Conservation (phyloP, 1,284 basidiomycete genomes). For the Malassezia brasiliensis region DNA sequence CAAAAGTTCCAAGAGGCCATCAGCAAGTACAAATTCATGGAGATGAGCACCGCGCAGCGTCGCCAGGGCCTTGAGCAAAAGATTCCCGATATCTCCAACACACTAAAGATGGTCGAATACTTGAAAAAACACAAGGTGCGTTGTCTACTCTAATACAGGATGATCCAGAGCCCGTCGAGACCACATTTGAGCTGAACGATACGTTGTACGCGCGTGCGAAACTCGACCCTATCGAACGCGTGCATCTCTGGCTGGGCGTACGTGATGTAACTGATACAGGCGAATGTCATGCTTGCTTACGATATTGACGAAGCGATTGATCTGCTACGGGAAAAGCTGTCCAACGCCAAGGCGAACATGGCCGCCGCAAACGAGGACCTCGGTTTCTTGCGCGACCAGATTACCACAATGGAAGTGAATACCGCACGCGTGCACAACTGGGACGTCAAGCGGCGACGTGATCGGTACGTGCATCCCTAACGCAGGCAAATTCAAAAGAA, state of each 20-base stretch:
- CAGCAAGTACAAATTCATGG: constrained; percentile 99
- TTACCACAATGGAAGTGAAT: constrained; percentile 97
- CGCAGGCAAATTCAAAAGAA: not conserved
- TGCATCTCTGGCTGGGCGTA: constrained; percentile 93
- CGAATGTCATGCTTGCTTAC: constrained; percentile 87
- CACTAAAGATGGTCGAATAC: constrained; percentile 76
- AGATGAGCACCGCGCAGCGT: constrained; percentile 70
- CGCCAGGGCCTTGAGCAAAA: constrained; percentile 75
- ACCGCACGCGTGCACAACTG: constrained; percentile 92
- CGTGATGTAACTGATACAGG: constrained; percentile 24
- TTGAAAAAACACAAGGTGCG: constrained; percentile 57
- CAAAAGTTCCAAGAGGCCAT: constrained; percentile 82
- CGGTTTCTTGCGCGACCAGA: constrained; percentile 85
- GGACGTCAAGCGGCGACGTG: constrained; percentile 75
- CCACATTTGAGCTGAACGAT: constrained; percentile 90
- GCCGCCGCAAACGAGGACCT: constrained; percentile 71
- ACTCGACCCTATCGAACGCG: constrained; percentile 73
- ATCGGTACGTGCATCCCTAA: constrained; percentile 36
- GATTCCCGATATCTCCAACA: constrained; percentile 92
- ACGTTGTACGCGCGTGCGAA: constrained; percentile 86
- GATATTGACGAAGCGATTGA: constrained; percentile 69
- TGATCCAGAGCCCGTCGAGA: constrained; percentile 59
- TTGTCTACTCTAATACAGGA: constrained; percentile 7
- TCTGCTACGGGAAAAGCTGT: constrained; percentile 69
- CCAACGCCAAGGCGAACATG: constrained; percentile 62